Evolutionary conservation across 805 yeast genomes (phyloP).

Genomic region (Zygosaccharomyces pseudorouxii): DNA sequence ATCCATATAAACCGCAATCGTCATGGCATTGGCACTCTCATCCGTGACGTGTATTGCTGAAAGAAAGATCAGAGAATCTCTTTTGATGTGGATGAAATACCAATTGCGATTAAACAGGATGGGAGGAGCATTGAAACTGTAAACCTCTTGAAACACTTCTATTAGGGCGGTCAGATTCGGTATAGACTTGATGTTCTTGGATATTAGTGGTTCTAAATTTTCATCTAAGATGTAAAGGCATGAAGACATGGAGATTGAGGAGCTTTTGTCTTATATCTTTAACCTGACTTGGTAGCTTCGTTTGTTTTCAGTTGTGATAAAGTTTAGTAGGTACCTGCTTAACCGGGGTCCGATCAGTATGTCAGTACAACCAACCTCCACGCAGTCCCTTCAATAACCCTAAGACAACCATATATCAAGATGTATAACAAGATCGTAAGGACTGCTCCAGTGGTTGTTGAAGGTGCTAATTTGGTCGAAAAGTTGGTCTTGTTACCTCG

Average conservation of each 20-base stretch:
- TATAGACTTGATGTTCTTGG: constrained; percentile 26
- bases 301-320: constrained; percentile 1
- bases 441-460: constrained; percentile 30
- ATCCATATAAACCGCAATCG: constrained; percentile 24
- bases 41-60: constrained; percentile 19
- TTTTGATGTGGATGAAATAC: constrained; percentile 22
- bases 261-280: not conserved
- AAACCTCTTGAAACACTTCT: constrained; percentile 20
- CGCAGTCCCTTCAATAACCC: too few relatives aligned
- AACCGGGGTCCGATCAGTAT: not conserved
- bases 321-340: not conserved
- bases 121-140: constrained; percentile 18
- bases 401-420: not conserved
- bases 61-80: constrained; percentile 27
- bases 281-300: not conserved
- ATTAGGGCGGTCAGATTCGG: constrained; percentile 21
- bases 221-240: constrained; percentile 31
- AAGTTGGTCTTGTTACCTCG: constrained; percentile 19
- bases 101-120: constrained; percentile 14
- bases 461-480: constrained; percentile 20
- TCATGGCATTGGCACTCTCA: constrained; percentile 18
- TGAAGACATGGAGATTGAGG: constrained; percentile 21
- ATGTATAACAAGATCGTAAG: constrained; percentile 40
- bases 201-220: constrained; percentile 26
- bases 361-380: not conserved